These are phyloP conservation scores for Coniochaeta sp. DNA, from an alignment of 2,329 filamentous ascomycete genomes.

Conservation along the genomic window DNA sequence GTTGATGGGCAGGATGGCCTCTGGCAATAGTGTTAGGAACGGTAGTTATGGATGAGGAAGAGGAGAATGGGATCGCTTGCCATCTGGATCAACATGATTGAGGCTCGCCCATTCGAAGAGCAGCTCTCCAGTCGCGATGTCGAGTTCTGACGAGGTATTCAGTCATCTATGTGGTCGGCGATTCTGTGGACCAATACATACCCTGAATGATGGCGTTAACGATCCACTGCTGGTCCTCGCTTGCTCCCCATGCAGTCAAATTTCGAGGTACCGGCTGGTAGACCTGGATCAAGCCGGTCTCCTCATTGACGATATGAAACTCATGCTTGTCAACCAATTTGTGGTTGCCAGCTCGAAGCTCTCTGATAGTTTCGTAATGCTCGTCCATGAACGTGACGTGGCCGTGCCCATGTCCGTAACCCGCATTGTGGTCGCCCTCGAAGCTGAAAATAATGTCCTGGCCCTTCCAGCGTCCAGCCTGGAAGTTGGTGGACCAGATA, in stretches of 20 bases:
- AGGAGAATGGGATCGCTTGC: constrained; percentile 17
- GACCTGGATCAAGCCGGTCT: constrained; percentile 44
- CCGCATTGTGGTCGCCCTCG: constrained; percentile 42
- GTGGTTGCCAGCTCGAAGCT: constrained; percentile 43
- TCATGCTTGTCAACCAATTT: constrained; percentile 46
- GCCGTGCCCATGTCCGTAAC: constrained; percentile 46
- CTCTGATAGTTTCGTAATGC: constrained; percentile 45
- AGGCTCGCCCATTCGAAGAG: constrained; percentile 53
- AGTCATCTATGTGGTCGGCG: background rate
- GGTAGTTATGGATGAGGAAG: background rate
- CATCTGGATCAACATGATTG: constrained; percentile 44
- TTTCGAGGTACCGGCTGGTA: constrained; percentile 41
- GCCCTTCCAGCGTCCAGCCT: constrained; percentile 39
- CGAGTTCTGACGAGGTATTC: constrained; percentile 22
- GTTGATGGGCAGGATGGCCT: constrained; percentile 36
- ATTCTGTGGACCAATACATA: constrained; percentile 12
- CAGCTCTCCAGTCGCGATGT: constrained; percentile 45
- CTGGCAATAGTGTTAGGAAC: constrained; percentile 15
- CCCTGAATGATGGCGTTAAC: constrained; percentile 47
- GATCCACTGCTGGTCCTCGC: constrained; percentile 44
- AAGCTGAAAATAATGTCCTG: constrained; percentile 45
- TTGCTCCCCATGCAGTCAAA: constrained; percentile 35
- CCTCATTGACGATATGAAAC: constrained; percentile 43
- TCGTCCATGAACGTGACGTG: constrained; percentile 44
- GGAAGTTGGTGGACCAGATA: constrained; percentile 47